Base-by-base conservation (phyloP, 164 flowering plant genomes). In the Aristolochia fimbriata region DNA sequence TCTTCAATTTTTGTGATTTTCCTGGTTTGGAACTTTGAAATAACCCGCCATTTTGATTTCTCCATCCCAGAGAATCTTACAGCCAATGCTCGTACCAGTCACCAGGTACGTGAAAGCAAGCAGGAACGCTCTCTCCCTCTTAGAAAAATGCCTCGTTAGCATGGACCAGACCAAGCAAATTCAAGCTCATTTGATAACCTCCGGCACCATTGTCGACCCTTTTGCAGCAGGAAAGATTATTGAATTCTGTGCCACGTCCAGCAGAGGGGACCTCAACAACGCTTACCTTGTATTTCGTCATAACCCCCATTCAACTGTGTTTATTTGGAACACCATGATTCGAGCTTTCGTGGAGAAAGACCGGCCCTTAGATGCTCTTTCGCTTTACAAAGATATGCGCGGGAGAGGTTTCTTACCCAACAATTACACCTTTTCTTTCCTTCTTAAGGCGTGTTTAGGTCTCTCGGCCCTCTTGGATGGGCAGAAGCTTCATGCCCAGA, bases 381-480 rank as follows among this genome's bases (percentile, higher is more conserved):
- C 68, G 52, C 61, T 77, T 15, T 77, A 67, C 55, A 77, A 70
- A 51, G 47, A 71, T 17, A 84, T 84, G 90, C 50, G 81, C 2
- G 30, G 25, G 0, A 50, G n/a, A 22, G 71, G 76, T 9, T 25
- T 69, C 31, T 63, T 63, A 6, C 86, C 88, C n/a, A 83, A 87
- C 60, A 87, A 87, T 61, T 87, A 80, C 61, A 84, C 94, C 2
- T 84, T 83, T 65, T 87, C 90, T 6, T 87, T 84, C 65, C 53
- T 78, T 25, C 64, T 87, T 21, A 77, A 67, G 56, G 82, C 88
- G 33, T 80, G 80, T 64, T 51, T 64, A 37, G 76, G 71, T 3
- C 49, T 77, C 5, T 62, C 61, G 12, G 71, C 74, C 59, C 57
- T 61, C 27, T 48, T 19, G 2, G 21, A 55, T 23, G 85, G 78